Percentiles rank a stretch among this genome's conserved stretches.
phyloP scores from a whole-genome alignment of 805 yeast species.

The Kodamaea lidongshanica region DNA sequence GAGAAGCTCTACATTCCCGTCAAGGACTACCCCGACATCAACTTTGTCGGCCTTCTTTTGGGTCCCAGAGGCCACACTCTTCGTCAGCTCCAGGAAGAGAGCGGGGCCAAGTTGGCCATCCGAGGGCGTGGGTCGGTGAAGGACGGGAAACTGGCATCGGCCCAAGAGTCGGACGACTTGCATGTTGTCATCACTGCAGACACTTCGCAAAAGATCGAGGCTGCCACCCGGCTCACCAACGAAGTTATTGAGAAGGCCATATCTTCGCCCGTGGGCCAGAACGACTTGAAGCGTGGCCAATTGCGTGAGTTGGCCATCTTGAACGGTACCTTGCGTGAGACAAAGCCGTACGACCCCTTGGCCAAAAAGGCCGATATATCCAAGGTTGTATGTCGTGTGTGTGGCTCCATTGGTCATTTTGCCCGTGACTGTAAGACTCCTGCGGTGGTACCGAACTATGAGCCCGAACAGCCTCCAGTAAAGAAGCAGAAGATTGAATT shows the following conservation, averaged over 20 bases:
- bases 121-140: conserved; percentile 96
- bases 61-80: conserved; percentile 97
- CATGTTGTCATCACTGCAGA: conserved; percentile 88
- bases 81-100: conserved; percentile 68
- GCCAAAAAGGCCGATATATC: conserved; percentile 41
- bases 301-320: conserved; percentile 85
- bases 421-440: conserved; percentile 83
- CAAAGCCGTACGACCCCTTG: conserved; percentile 50
- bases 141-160: conserved; percentile 64
- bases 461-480: conserved; percentile 19
- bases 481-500: conserved; percentile 19
- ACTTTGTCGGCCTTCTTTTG: conserved; percentile 81
- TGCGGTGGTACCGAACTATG: conserved; percentile 13
- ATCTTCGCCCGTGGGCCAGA: conserved; percentile 86
- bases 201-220: conserved; percentile 64
- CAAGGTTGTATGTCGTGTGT: conserved; percentile 60
- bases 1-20: conserved; percentile 85
- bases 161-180: conserved; percentile 59
- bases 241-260: conserved; percentile 78
- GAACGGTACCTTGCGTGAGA: conserved; percentile 88
- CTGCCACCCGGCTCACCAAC: conserved; percentile 69
- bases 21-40: conserved; percentile 81
- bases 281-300: conserved; percentile 85
- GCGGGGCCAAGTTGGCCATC: conserved; percentile 86
- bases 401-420: conserved; percentile 82